phyloP scores from a whole-genome alignment of 768 basidiomycete species.

The Clitopilus hobsonii region DNA sequence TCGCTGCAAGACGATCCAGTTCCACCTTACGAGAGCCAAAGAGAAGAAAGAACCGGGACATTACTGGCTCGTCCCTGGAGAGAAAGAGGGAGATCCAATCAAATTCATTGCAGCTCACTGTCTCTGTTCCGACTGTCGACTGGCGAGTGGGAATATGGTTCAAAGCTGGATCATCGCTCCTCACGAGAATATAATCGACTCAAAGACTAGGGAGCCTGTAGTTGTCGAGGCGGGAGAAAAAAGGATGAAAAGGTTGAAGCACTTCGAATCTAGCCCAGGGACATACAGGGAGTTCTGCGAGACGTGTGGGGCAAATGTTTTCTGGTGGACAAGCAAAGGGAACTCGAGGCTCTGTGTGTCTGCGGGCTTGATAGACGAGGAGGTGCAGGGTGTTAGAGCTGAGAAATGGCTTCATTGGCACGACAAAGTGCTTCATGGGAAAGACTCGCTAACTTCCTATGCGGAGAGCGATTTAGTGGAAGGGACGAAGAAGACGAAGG shows the following conservation, averaged over 20 bases:
- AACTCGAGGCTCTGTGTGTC: constrained; percentile 21
- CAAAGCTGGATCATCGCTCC: constrained; percentile 25
- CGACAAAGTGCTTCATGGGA: neutral
- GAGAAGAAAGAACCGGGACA: constrained; percentile 19
- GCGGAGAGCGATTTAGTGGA: neutral
- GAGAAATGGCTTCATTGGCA: constrained; percentile 23
- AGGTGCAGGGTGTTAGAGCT: constrained; percentile 17
- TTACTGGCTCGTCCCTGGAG: constrained; percentile 22
- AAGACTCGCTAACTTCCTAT: neutral
- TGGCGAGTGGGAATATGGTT: constrained; percentile 21
- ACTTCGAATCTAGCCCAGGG: constrained; percentile 24
- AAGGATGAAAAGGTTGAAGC: constrained; percentile 17
- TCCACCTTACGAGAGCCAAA: constrained; percentile 21
- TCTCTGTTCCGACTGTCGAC: constrained; percentile 21
- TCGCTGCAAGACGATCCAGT: constrained; percentile 19
- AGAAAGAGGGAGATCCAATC: constrained; percentile 9
- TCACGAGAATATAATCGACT: constrained; percentile 19
- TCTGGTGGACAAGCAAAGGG: constrained; percentile 18
- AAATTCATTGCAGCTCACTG: constrained; percentile 26
- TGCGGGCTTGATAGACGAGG: constrained; percentile 22
- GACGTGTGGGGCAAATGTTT: constrained; percentile 24
- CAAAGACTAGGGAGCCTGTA: constrained; percentile 9
- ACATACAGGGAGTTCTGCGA: constrained; percentile 23
- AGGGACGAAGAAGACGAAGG: neutral
- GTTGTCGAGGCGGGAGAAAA: constrained; percentile 8